Base-by-base conservation (phyloP, 2,329 filamentous ascomycete species). In the Diaporthe batatas region DNA sequence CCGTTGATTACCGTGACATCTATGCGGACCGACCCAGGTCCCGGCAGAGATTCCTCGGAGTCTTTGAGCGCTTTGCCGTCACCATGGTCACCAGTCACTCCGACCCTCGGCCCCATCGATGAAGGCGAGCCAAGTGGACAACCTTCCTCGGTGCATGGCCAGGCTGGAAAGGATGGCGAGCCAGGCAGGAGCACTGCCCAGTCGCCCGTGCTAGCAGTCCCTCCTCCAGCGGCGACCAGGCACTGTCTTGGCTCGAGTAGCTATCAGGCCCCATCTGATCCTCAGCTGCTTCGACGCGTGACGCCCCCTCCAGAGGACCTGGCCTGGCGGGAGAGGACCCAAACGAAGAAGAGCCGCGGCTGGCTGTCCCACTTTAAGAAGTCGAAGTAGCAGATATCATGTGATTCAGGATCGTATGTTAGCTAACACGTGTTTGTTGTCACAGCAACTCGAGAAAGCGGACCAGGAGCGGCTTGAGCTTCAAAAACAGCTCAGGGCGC, bases 401-500 rank as follows among this genome's bases (percentile, higher is more conserved):
- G 25, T n/a, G 12, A 1, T 68, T 34, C 7, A 12, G 32, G 42
- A 39, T 21, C 64, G 18, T 36, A 65, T 71, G 76, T 23, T 23
- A 11, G 47, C 80, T 78, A 76, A 79, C 68, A 34, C 55, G 34
- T 32, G 75, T 59, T 70, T 72, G 70, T 64, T 70, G 68, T 58
- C 75, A 54, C 77, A 90, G 88, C 89, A 90, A 88, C 84, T 89
- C 76, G 88, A 91, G 75, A 86, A 88, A 77, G 83, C 86, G 18
- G 88, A 91, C 75, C 84, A 86, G 75, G 88, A 90, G 57, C 88
- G 85, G 69, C 85, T 87, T 75, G 88, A 90, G 71, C 80, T 90
- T 49, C 87, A 89, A 77, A 83, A 85, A 75, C 86, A 86, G 69
- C 82, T 90, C 76, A 90, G 90, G 77, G 83, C 85, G 47, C 83